These are phyloP conservation scores for Stygiomarasmius scandens DNA, from an alignment of 1,284 basidiomycete species.

Conservation along the genomic window DNA sequence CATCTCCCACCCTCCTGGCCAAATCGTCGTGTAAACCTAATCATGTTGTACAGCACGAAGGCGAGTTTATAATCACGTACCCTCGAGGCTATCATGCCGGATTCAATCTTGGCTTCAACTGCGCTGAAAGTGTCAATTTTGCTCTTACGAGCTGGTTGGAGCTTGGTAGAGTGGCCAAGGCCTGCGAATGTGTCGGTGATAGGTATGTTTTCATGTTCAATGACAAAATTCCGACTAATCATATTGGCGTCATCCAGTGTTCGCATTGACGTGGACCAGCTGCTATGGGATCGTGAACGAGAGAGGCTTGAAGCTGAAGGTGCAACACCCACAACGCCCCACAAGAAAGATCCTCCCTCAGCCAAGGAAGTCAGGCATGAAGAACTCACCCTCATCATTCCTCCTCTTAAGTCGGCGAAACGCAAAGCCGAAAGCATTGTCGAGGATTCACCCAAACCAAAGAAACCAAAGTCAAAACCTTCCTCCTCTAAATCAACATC, in stretches of 20 bases:
- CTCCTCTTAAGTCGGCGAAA: slow-evolving; percentile 17
- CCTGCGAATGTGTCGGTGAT: slow-evolving; percentile 82
- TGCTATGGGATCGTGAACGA: slow-evolving; percentile 57
- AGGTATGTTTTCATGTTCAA: slow-evolving; percentile 53
- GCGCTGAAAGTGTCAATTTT: slow-evolving; percentile 98
- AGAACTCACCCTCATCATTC: slow-evolving; percentile 6
- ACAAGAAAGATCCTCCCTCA: slow-evolving; percentile 8
- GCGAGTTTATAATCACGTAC: slow-evolving; percentile 96
- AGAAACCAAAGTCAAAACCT: slow-evolving; percentile 31
- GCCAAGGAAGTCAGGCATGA: slow-evolving; percentile 18
- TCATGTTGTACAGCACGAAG: slow-evolving; percentile 84
- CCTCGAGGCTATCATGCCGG: slow-evolving; percentile 95
- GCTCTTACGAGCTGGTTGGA: slow-evolving; percentile 96
- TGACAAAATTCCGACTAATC: slow-evolving; percentile 15
- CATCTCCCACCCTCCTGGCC: slow-evolving; percentile 84
- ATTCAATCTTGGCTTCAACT: slow-evolving; percentile 97
- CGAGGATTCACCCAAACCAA: slow-evolving; percentile 32
- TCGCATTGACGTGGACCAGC: slow-evolving; percentile 86
- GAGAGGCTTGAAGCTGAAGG: slow-evolving; percentile 35
- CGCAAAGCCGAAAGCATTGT: slow-evolving; percentile 42
- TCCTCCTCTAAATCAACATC: slow-evolving; percentile 10
- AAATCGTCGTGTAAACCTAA: slow-evolving; percentile 86
- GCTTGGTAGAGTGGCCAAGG: slow-evolving; percentile 80
- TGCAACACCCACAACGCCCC: slow-evolving; percentile 11
- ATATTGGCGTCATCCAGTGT: slow-evolving; percentile 57